phyloP scores from a whole-genome alignment of 352 stramenopile genomes.

The Hyaloperonospora arabidopsidis region DNA sequence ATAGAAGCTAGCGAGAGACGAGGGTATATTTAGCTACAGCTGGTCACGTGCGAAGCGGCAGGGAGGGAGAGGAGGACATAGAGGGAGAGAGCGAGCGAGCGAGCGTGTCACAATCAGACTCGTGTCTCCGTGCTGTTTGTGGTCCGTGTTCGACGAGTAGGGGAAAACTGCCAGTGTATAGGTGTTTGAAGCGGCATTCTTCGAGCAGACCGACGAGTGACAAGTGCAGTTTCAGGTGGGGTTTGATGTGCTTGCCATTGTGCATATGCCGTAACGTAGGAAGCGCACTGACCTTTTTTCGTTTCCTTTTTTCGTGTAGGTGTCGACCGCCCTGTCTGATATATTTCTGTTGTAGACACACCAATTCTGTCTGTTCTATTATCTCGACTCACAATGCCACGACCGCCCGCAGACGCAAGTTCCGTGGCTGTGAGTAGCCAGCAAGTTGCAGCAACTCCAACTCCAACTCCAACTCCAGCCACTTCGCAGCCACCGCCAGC shows the following conservation, averaged over 20 bases:
- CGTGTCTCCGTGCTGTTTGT: slow-evolving; percentile 12
- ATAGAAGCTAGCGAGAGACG: slow-evolving; percentile 13
- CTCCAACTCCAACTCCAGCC: slow-evolving; percentile 1
- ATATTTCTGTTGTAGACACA: neutral
- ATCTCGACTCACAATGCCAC: slow-evolving; percentile 16
- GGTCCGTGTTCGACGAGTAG: slow-evolving; percentile 25
- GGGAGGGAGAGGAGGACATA: slow-evolving; percentile 12
- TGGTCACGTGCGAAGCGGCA: slow-evolving; percentile 22
- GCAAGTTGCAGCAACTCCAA: slow-evolving; percentile 7
- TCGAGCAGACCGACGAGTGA: slow-evolving; percentile 29
- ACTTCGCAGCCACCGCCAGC: slow-evolving; percentile 6
- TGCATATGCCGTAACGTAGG: neutral
- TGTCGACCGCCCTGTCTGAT: neutral
- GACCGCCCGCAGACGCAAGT: slow-evolving; percentile 18
- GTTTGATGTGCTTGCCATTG: neutral
- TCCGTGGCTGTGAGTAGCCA: slow-evolving; percentile 14
- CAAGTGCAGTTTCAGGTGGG: slow-evolving; percentile 1
- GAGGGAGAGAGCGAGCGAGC: slow-evolving; percentile 17
- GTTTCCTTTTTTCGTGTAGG: neutral
- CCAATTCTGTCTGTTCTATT: slow-evolving; percentile 3
- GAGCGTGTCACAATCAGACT: slow-evolving; percentile 6
- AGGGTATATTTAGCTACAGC: slow-evolving; percentile 24
- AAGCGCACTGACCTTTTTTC: slow-evolving; percentile 1
- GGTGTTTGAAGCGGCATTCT: slow-evolving; percentile 38
- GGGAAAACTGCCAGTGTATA: slow-evolving; percentile 31